Percentiles rank a stretch among this genome's conserved stretches.
These are phyloP conservation scores for Globisporangium emineosum DNA, from an alignment of 352 stramenopile species.

Conservation along the genomic window DNA sequence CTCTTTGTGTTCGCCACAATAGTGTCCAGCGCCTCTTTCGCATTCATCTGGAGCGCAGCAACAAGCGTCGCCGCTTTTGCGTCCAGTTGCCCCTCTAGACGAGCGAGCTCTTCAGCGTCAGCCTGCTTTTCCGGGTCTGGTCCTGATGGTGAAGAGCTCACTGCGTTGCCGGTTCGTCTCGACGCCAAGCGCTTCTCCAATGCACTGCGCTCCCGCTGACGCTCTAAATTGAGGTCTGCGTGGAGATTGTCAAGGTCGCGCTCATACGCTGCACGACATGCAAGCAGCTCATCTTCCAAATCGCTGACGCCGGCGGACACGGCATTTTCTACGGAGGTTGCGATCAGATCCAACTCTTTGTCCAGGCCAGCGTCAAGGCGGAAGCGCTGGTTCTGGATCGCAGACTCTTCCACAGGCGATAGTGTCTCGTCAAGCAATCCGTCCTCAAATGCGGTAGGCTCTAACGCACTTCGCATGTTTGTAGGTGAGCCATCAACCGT, in stretches of 20 bases:
- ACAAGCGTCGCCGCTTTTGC: background rate
- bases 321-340: background rate
- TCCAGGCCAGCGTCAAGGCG: constrained; percentile 2
- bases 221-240: background rate
- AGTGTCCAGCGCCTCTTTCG: background rate
- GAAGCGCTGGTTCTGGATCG: background rate
- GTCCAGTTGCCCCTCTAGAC: background rate
- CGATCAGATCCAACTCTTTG: constrained; percentile 6
- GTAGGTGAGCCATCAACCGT: background rate
- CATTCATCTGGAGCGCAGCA: constrained; percentile 4
- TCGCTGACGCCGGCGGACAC: background rate
- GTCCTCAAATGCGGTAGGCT: background rate
- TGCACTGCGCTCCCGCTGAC: background rate
- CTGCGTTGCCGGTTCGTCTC: background rate
- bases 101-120: background rate
- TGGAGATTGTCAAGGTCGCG: background rate
- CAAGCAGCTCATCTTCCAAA: background rate
- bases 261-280: background rate
- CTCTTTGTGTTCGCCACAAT: background rate
- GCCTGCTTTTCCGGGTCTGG: background rate
- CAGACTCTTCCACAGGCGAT: background rate
- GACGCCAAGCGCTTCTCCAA: background rate
- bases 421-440: background rate
- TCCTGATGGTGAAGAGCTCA: background rate
- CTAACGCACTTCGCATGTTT: background rate